Evolutionary conservation across 306 rosid species (phyloP).

Genomic region (Malus sieversii): DNA sequence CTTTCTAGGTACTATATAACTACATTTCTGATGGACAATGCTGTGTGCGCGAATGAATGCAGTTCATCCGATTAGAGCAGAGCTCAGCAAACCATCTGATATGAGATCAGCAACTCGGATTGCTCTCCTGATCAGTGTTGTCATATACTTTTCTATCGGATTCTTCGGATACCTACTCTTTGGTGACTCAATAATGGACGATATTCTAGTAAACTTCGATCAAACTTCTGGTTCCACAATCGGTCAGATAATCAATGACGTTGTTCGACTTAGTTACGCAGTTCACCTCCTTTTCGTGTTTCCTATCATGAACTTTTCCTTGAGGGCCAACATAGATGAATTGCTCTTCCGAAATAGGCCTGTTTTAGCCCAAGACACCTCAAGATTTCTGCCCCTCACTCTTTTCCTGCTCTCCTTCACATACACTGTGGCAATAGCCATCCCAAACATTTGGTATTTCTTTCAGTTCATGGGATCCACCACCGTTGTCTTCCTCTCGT

Average conservation of each 20-base stretch:
- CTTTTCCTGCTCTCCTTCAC: conserved; percentile 21
- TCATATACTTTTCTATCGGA: conserved; percentile 44
- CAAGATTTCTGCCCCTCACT: conserved; percentile 43
- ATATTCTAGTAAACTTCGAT: conserved; percentile 51
- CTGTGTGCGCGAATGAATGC: conserved; percentile 14
- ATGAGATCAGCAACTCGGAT: conserved; percentile 34
- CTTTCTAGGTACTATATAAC: background rate
- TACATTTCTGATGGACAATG: background rate
- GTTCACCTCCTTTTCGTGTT: conserved; percentile 54
- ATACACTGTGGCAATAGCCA: conserved; percentile 40
- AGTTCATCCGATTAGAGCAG: conserved; percentile 71
- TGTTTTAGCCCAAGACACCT: conserved; percentile 24
- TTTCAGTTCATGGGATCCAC: conserved; percentile 64
- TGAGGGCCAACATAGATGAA: conserved; percentile 49
- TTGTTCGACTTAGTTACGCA: conserved; percentile 48
- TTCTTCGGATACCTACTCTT: conserved; percentile 56
- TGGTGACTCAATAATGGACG: conserved; percentile 46
- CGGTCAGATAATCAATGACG: conserved; percentile 33
- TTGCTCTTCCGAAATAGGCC: conserved; percentile 28
- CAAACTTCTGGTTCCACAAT: conserved; percentile 18
- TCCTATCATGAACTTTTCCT: conserved; percentile 40
- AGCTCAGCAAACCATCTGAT: conserved; percentile 34
- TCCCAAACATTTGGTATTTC: conserved; percentile 52
- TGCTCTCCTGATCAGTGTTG: conserved; percentile 30
- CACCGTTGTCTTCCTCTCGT: conserved; percentile 41